phyloP scores from a whole-genome alignment of 495 filamentous ascomycete species.

The Entonaema liquescens region DNA sequence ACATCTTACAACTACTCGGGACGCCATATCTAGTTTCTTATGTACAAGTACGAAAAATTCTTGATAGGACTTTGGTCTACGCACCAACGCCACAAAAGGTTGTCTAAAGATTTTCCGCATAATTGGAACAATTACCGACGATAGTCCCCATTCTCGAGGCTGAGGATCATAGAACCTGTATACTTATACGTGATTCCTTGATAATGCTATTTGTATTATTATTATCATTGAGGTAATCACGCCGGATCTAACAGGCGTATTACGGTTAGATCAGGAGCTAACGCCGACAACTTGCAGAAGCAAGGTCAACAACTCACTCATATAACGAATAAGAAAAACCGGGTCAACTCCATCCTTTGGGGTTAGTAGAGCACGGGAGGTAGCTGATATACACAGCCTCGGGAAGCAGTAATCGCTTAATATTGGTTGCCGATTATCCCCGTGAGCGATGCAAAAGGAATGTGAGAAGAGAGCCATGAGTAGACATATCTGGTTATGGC shows the following conservation, averaged over 20 bases:
- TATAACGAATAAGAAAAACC: slow-evolving; percentile 10
- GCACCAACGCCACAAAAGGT: neutral
- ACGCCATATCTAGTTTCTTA: neutral
- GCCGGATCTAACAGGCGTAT: neutral
- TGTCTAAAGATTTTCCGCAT: slow-evolving; percentile 6
- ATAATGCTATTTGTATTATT: neutral
- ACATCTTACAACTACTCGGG: neutral
- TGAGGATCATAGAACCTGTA: slow-evolving; percentile 28
- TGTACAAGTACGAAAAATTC: neutral
- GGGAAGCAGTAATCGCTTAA: slow-evolving; percentile 2
- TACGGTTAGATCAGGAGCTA: slow-evolving; percentile 27
- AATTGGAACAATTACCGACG: slow-evolving; percentile 10
- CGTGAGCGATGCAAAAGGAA: neutral
- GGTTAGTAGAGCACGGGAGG: slow-evolving; percentile 2
- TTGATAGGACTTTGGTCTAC: neutral
- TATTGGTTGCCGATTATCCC: slow-evolving; percentile 4
- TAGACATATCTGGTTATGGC: neutral
- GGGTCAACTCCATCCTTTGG: slow-evolving; percentile 13
- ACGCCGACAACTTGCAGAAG: slow-evolving; percentile 23
- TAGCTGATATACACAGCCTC: slow-evolving; percentile 22
- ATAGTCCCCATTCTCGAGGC: slow-evolving; percentile 25
- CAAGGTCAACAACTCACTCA: slow-evolving; percentile 10
- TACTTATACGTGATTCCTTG: slow-evolving; percentile 16
- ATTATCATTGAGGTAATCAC: neutral
- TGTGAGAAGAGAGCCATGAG: neutral